Evolutionary conservation across 371 early-diverging fungal genomes (phyloP).

Genomic region (Mortierella sp.): DNA sequence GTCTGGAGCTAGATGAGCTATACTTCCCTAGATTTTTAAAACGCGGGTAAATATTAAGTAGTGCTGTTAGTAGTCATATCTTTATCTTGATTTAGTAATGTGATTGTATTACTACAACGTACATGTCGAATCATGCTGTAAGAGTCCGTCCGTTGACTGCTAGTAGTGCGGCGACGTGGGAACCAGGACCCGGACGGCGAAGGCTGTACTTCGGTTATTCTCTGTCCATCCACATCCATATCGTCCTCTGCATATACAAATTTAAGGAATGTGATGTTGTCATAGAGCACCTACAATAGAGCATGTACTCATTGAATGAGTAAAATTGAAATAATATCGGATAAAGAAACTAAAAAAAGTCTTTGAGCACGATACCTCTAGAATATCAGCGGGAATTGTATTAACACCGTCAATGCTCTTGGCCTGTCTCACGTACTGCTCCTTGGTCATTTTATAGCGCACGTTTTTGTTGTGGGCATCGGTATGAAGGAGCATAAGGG

Average conservation of each 20-base stretch:
- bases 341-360: conserved; percentile 1
- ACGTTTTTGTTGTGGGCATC: conserved; percentile 93
- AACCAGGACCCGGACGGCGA: conserved; percentile 40
- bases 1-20: conserved; percentile 50
- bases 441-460: conserved; percentile 86
- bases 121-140: conserved; percentile 60
- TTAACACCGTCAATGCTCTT: conserved; percentile 75
- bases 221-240: conserved; percentile 59
- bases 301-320: neutral
- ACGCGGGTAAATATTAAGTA: neutral
- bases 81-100: neutral
- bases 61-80: neutral
- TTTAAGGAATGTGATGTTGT: conserved; percentile 75
- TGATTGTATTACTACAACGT: neutral
- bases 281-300: conserved; percentile 75
- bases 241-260: conserved; percentile 72
- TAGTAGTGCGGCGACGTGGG: conserved; percentile 41
- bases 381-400: conserved; percentile 76
- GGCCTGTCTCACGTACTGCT: conserved; percentile 83
- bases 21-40: conserved; percentile 38
- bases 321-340: neutral
- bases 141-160: conserved; percentile 46
- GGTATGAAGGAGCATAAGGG: conserved; percentile 90
- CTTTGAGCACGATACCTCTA: conserved; percentile 64
- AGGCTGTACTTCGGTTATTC: conserved; percentile 47